Percentiles rank a stretch among this genome's conserved stretches.
Conservation (phyloP, 768 basidiomycete genomes). For the Leccinum disarticulatum region DNA sequence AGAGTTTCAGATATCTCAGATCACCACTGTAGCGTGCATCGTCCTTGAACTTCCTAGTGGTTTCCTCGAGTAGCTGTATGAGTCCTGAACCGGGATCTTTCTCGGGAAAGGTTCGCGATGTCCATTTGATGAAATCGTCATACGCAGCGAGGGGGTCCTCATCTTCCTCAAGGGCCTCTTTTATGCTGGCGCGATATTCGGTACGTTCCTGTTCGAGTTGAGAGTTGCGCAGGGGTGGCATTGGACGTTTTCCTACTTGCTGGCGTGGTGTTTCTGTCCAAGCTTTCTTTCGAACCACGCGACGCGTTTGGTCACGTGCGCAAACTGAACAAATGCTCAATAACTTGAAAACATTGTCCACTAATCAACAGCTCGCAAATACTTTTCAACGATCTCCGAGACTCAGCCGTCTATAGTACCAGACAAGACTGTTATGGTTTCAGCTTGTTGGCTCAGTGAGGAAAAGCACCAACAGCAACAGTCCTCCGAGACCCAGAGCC, state of each 20-base stretch:
- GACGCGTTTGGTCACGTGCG: conserved; percentile 34
- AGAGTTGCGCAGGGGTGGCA: conserved; percentile 27
- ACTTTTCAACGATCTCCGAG: conserved; percentile 17
- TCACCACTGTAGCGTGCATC: conserved; percentile 88
- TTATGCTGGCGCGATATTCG: conserved; percentile 41
- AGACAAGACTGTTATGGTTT: conserved; percentile 22
- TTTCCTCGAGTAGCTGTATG: conserved; percentile 78
- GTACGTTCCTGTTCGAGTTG: conserved; percentile 32
- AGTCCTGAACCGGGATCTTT: conserved; percentile 70
- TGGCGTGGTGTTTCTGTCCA: conserved; percentile 1
- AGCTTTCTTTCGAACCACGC: conserved; percentile 23
- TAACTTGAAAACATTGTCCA: not conserved
- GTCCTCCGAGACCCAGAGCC: conserved; percentile 33
- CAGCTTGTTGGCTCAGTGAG: conserved; percentile 15
- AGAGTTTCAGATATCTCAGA: conserved; percentile 87
- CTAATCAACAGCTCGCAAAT: not conserved
- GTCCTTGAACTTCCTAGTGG: conserved; percentile 75
- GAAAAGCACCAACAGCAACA: not conserved
- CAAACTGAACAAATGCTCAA: not conserved
- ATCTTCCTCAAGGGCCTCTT: conserved; percentile 62
- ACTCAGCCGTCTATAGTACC: conserved; percentile 21
- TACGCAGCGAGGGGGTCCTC: conserved; percentile 88
- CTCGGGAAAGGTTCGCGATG: conserved; percentile 73
- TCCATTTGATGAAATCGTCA: conserved; percentile 88
- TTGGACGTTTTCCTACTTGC: conserved; percentile 10